phyloP scores from a whole-genome alignment of 352 stramenopile genomes.

The Phytophthora cactorum region DNA sequence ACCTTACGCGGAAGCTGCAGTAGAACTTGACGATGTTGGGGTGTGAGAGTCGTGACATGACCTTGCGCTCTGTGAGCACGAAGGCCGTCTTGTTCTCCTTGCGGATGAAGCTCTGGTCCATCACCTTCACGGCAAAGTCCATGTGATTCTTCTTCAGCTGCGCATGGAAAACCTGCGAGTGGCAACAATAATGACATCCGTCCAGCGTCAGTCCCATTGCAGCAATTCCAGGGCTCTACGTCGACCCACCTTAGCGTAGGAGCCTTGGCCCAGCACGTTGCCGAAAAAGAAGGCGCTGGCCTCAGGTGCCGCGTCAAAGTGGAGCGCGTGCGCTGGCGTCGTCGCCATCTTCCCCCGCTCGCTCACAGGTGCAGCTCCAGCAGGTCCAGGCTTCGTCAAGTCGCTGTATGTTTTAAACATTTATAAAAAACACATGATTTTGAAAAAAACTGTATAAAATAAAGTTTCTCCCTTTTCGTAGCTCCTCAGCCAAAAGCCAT shows the following conservation, averaged over 20 bases:
- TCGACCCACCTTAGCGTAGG: conserved; percentile 80
- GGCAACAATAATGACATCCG: conserved; percentile 4
- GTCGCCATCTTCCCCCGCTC: conserved; percentile 13
- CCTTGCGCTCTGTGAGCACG: conserved; percentile 90
- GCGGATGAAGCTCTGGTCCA: conserved; percentile 92
- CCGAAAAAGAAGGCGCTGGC: conserved; percentile 89
- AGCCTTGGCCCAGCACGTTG: conserved; percentile 85
- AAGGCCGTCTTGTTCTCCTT: conserved; percentile 93
- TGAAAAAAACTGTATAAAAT: neutral
- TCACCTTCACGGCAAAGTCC: conserved; percentile 92
- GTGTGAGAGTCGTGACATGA: conserved; percentile 89
- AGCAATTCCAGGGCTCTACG: neutral
- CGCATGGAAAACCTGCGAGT: conserved; percentile 84
- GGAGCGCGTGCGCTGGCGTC: conserved; percentile 52
- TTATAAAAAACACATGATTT: neutral
- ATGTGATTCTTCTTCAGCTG: conserved; percentile 79
- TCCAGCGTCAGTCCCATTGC: conserved; percentile 1
- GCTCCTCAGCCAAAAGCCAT: conserved; percentile 38
- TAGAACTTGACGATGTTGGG: conserved; percentile 92
- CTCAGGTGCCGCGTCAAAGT: conserved; percentile 71
- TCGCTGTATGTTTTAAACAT: conserved; percentile 9
- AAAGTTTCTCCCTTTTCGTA: conserved; percentile 15
- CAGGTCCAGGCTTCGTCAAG: conserved; percentile 17
- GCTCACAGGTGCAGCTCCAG: neutral
- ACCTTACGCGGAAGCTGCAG: conserved; percentile 85